phyloP scores from a whole-genome alignment of 1,139 yeast species.

The Arxiozyma slooffiae region DNA sequence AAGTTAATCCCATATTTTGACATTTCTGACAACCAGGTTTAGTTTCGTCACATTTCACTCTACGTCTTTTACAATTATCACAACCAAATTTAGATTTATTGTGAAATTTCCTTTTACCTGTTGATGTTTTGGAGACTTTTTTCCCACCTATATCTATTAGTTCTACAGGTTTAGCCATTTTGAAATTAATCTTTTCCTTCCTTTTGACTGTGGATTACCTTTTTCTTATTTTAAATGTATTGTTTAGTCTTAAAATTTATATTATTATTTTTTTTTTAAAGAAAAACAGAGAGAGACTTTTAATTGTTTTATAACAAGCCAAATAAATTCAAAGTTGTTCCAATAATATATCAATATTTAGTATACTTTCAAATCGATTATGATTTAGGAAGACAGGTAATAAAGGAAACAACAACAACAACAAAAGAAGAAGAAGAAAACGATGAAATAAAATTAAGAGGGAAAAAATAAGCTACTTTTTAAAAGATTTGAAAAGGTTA shows the following conservation, averaged over 20 bases:
- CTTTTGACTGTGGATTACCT: neutral
- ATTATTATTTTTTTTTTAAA: too few relatives aligned
- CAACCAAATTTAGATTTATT: constrained; percentile 85
- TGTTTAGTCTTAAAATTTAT: neutral
- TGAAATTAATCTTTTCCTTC: neutral
- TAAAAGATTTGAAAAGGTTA: too few relatives aligned
- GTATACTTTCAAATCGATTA: too few relatives aligned
- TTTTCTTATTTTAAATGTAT: too few relatives aligned
- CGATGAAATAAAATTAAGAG: too few relatives aligned
- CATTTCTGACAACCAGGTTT: constrained; percentile 78
- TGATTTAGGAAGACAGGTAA: neutral
- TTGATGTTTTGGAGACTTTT: constrained; percentile 34
- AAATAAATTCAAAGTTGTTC: too few relatives aligned
- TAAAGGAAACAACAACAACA: neutral
- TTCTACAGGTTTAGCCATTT: constrained; percentile 14
- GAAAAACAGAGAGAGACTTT: neutral
- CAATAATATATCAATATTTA: neutral
- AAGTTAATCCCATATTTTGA: constrained; percentile 61
- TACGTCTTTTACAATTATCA: constrained; percentile 72
- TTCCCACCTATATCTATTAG: constrained; percentile 31
- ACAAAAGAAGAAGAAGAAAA: neutral
- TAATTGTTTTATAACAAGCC: too few relatives aligned
- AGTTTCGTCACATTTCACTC: constrained; percentile 87
- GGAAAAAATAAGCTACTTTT: neutral
- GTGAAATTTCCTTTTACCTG: constrained; percentile 60